Evolutionary conservation across 2,329 filamentous ascomycete species (phyloP).

Genomic region (Hyphodiscus sp.): DNA sequence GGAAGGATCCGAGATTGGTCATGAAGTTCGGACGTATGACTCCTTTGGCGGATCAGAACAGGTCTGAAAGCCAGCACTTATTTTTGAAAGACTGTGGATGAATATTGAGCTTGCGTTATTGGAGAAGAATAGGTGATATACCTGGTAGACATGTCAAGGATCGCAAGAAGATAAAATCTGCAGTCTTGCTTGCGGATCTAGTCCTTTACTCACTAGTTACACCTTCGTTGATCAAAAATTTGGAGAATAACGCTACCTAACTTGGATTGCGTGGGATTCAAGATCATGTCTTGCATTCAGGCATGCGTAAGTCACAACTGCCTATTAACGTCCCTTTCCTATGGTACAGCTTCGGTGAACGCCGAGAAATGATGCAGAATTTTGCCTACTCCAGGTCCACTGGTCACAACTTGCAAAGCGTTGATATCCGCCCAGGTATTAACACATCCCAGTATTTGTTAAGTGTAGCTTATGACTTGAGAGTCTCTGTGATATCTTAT

Average conservation of each 20-base stretch:
- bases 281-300: not conserved
- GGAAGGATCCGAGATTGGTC: no score
- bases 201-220: no score
- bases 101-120: no score
- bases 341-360: not conserved
- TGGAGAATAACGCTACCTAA: not conserved
- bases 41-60: no score
- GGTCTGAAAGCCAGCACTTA: no score
- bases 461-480: not conserved
- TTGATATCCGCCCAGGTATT: not conserved
- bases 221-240: no score
- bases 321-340: not conserved
- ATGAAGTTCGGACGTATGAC: no score
- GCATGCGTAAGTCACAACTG: not conserved
- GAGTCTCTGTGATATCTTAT: slow-evolving; percentile 31
- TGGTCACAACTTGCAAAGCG: not conserved
- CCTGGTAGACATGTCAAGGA: no score
- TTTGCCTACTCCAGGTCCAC: not conserved
- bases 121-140: no score
- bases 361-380: not conserved
- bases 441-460: not conserved
- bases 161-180: no score
- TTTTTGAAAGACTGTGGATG: no score
- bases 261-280: not conserved
- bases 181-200: no score